Conservation (phyloP, 768 basidiomycete species). For the Leccinum olivaceopallidum region DNA sequence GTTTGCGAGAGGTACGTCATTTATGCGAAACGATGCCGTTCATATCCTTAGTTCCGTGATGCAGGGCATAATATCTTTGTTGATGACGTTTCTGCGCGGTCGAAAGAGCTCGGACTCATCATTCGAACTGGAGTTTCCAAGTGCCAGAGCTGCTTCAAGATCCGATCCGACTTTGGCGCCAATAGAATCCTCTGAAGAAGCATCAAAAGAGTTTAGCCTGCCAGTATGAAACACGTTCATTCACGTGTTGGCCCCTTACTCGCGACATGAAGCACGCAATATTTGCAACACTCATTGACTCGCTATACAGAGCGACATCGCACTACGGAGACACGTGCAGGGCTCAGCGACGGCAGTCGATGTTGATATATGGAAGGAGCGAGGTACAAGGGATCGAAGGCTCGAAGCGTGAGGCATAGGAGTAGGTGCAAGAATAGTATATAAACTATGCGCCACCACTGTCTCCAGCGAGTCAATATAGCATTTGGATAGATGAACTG, state of each 20-base stretch:
- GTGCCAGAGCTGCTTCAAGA: constrained; percentile 23
- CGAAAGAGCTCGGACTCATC: constrained; percentile 10
- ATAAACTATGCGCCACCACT: constrained; percentile 74
- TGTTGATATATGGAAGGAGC: constrained; percentile 16
- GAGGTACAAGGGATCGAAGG: constrained; percentile 21
- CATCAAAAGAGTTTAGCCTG: background rate
- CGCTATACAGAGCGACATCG: background rate
- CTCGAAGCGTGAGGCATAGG: constrained; percentile 14
- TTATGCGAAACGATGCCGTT: background rate
- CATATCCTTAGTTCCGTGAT: background rate
- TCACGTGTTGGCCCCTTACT: background rate
- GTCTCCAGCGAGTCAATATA: constrained; percentile 30
- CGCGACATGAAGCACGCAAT: constrained; percentile 4
- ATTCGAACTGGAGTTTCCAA: constrained; percentile 21
- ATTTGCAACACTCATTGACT: constrained; percentile 3
- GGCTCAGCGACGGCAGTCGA: constrained; percentile 3
- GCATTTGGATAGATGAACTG: background rate
- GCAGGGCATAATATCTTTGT: constrained; percentile 42
- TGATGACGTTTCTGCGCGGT: constrained; percentile 21
- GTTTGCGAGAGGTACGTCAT: constrained; percentile 44
- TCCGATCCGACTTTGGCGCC: constrained; percentile 12
- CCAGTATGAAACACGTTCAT: constrained; percentile 14
- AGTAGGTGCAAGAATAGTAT: constrained; percentile 15
- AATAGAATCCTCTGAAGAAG: constrained; percentile 3
- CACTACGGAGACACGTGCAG: background rate